Evolutionary conservation across 176 grass and related monocot species (phyloP), one percentile per base, ranked within the genome.

Genomic region (Musa beccarii): DNA sequence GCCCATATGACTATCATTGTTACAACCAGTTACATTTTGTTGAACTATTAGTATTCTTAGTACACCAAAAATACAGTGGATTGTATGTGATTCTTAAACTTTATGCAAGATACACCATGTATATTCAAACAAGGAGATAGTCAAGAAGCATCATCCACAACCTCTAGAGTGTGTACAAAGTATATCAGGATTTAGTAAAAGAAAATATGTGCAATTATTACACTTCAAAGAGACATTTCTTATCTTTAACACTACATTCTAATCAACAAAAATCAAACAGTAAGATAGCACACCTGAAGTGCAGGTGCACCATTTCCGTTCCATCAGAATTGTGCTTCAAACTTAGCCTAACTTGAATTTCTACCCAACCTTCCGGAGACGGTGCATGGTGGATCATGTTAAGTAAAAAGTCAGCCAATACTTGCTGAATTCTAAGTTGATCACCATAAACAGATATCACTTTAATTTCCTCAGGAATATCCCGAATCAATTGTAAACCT

Each of bases 381-480:
- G 95, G 90, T 86, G 95, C 88, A 84, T 79, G 89, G 29, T 76
- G 81, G 51, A 89, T 88, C 88, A 94, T 91, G 74, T 78, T 94
- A 79, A 94, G 75, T 84, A 99, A 82, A 81, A 94, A 91, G 49
- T 94, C 95, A 81, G 90, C 87, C 64, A 99, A 76, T 26, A 99
- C 90, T 86, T 99, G 95, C 63, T 99, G 95, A 74, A 99, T 91
- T 85, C 95, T 91, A 73, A 75, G 89, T 82, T 99, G 90, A 53
- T 99, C 95, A 75, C 95, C 95, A 81, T 84, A 94, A 28, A 78
- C 86, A 62, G 73, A 86, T 17, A 85, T 75, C 49, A 82, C 84
- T 86, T 94, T 99, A 66, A 94, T 89, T 89, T 99, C 90, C 71
- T 94, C 95, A 80, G 95, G 95, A 78, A 99, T 94, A 81, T 99